These are phyloP conservation scores for Lotus japonicus DNA, from an alignment of 306 rosid species.

Conservation along the genomic window DNA sequence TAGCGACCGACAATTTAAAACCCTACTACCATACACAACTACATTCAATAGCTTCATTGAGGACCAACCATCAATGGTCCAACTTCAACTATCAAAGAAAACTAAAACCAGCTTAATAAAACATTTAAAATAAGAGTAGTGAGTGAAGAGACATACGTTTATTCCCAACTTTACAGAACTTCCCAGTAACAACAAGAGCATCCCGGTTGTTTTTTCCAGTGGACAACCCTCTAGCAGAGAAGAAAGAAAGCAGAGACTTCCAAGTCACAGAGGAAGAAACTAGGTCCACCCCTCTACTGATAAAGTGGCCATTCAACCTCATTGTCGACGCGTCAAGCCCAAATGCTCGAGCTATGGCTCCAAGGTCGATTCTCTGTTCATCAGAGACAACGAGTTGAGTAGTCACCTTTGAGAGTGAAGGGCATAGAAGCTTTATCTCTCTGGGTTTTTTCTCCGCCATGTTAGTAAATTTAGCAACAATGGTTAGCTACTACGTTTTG, in stretches of 20 bases:
- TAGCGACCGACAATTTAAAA: no score
- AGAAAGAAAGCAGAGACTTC: constrained; percentile 71
- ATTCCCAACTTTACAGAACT: constrained; percentile 40
- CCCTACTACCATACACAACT: neutral
- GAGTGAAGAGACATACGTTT: constrained; percentile 38
- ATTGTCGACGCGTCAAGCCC: constrained; percentile 65
- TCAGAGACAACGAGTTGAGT: constrained; percentile 25
- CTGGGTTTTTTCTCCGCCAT: constrained; percentile 22
- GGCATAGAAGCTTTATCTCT: constrained; percentile 48
- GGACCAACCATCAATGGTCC: neutral
- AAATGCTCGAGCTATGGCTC: constrained; percentile 50
- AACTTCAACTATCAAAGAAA: neutral
- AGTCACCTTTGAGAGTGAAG: constrained; percentile 36
- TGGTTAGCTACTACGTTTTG: no score
- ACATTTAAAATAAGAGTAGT: neutral
- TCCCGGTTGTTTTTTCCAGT: constrained; percentile 32
- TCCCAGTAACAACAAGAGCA: constrained; percentile 56
- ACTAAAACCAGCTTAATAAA: neutral
- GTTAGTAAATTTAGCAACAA: neutral
- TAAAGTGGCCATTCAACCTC: constrained; percentile 68
- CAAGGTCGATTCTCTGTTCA: constrained; percentile 58
- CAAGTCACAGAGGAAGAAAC: constrained; percentile 68
- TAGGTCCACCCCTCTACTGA: constrained; percentile 59
- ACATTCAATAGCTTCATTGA: neutral
- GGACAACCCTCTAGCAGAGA: constrained; percentile 54